Conservation (phyloP, 2,329 filamentous ascomycete species). For the Neonectria ditissima region DNA sequence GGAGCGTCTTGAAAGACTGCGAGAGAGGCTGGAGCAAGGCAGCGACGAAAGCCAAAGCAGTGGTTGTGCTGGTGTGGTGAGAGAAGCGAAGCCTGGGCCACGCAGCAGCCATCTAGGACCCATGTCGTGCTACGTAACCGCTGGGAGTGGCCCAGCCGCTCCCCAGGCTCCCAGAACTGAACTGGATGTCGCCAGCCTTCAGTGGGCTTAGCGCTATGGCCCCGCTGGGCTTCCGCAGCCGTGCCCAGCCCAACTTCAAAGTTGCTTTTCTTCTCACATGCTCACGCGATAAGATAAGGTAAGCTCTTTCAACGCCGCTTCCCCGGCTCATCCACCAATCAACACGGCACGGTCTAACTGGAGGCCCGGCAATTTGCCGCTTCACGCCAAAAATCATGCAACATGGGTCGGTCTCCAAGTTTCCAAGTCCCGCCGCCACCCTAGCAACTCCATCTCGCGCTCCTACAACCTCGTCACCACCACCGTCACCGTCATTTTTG, state of each 20-base stretch:
- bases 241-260: constrained; percentile 5
- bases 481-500: constrained; percentile 28
- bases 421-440: constrained; percentile 32
- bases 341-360: constrained; percentile 37
- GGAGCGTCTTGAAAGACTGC: constrained; percentile 11
- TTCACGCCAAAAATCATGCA: constrained; percentile 47
- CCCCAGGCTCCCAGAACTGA: not conserved
- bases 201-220: constrained; percentile 19
- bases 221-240: constrained; percentile 8
- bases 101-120: constrained; percentile 11
- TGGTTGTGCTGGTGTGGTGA: constrained; percentile 33
- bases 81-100: constrained; percentile 29
- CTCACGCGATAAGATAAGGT: constrained; percentile 45
- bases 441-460: constrained; percentile 36
- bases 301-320: constrained; percentile 40
- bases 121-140: constrained; percentile 35
- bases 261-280: constrained; percentile 21
- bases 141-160: not conserved
- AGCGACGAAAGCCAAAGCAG: constrained; percentile 32
- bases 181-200: constrained; percentile 6
- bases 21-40: constrained; percentile 32
- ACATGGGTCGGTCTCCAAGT: constrained; percentile 41
- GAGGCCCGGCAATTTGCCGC: constrained; percentile 47
- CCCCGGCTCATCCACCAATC: constrained; percentile 45
- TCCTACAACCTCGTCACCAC: constrained; percentile 38